Base-by-base conservation (phyloP, 2,329 filamentous ascomycete species). In the Teratosphaeria gauchensis region DNA sequence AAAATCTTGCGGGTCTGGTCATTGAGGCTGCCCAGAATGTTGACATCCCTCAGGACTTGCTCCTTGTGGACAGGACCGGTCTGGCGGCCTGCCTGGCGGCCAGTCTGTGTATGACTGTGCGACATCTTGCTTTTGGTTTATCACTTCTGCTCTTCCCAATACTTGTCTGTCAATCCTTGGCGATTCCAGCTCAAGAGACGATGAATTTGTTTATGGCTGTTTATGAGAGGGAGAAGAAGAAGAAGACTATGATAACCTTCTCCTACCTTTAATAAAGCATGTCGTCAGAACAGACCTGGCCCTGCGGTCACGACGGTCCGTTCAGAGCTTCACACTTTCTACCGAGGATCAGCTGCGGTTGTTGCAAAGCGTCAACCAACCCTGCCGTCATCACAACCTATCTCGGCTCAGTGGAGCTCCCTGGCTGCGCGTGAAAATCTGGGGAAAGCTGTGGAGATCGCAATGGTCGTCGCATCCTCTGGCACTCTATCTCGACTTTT, bases 1-100 rank as follows among this genome's bases (percentile, higher is more conserved):
- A 97, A 84, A 74, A 99, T 95, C 82, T 95, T 92, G 78, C 85
- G 85, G 74, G 92, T 87, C 67, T 87, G 79, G 60, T 92, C 85
- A 70, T 85, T 85, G 72, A 97, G 78, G 62, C 83, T 76, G 71
- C 90, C 92, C 69, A 90, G 86, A 80, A 97, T 84, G 76, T 86
- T 84, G 71, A 96, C 92, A 76, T 91, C 91, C 75, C 91, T 86
- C 66, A 96, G 87, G 72, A 95, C 88, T 64, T 82, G 77, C 59
- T 95, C 88, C 51, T 65, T 60, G 58, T 69, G 68, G 51, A 68
- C 66, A 51, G 68, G 66, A 55, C 60, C 65, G 57, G 51, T 60
- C 12, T 54, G 30, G 30, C 59, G 58, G 31, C 60, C 60, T 12
- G 28, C 19, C n/a, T 60, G 58, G 38, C 60, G 58, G 30, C 56